Evolutionary conservation across 2,329 filamentous ascomycete genomes (phyloP).

Genomic region (Ceratocystis lukuohia): DNA sequence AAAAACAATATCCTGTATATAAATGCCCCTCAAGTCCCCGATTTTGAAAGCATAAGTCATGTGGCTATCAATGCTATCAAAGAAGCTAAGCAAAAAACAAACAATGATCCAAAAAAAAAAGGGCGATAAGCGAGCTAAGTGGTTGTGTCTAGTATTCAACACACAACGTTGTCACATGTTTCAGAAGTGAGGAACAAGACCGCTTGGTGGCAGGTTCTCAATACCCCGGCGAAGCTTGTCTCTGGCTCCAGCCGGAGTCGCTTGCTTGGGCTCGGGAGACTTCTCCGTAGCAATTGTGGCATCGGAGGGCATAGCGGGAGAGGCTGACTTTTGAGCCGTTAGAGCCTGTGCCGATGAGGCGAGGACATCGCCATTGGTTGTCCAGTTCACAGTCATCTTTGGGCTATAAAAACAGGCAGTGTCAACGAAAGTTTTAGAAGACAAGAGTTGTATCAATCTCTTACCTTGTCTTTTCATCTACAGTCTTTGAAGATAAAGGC

Average conservation of each 20-base stretch:
- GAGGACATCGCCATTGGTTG: constrained; percentile 1
- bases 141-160: not conserved
- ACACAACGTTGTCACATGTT: not conserved
- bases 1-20: constrained; percentile 2
- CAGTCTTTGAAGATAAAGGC: constrained; percentile 12
- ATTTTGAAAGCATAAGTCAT: not conserved
- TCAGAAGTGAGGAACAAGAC: constrained; percentile 7
- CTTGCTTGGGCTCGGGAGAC: constrained; percentile 15
- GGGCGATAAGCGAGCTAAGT: not conserved
- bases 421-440: not conserved
- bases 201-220: constrained; percentile 17
- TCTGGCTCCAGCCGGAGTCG: constrained; percentile 10
- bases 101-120: constrained; percentile 8
- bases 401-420: constrained; percentile 10
- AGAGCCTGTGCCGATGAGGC: constrained; percentile 2
- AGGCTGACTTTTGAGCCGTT: constrained; percentile 13
- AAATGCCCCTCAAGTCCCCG: not conserved
- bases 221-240: constrained; percentile 18
- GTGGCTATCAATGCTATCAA: not conserved
- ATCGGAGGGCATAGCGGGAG: constrained; percentile 13
- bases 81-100: not conserved
- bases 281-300: constrained; percentile 10
- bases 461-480: constrained; percentile 11
- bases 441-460: not conserved
- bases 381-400: constrained; percentile 14